Conservation (phyloP, 2,329 filamentous ascomycete species). For the Teratosphaeria gauchensis region DNA sequence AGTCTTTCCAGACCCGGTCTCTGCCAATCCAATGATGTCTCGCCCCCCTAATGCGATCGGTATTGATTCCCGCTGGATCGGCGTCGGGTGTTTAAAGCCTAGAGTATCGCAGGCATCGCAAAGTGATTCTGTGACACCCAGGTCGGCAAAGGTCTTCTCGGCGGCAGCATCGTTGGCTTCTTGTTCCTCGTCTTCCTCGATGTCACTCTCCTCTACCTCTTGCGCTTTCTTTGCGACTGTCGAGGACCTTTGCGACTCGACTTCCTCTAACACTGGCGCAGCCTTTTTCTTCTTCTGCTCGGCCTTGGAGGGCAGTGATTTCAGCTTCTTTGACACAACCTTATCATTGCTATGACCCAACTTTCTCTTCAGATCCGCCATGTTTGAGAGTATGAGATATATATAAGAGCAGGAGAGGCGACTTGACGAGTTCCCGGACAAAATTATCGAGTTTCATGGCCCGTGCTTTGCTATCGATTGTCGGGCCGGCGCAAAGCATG, state of each 20-base stretch:
- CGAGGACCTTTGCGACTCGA: not conserved
- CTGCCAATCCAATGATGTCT: slow-evolving; percentile 86
- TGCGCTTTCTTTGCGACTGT: slow-evolving; percentile 6
- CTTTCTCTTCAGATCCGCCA: not conserved
- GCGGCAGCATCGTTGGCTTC: slow-evolving; percentile 18
- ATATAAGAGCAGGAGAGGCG: not conserved
- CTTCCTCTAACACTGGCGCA: not conserved
- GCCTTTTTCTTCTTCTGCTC: not conserved
- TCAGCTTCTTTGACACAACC: not conserved
- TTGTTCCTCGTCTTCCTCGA: slow-evolving; percentile 25
- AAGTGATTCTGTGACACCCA: slow-evolving; percentile 74
- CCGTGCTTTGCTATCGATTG: not conserved
- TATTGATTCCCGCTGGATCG: slow-evolving; percentile 80
- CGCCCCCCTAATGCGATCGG: slow-evolving; percentile 68
- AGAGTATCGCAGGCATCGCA: slow-evolving; percentile 79
- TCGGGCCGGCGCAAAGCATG: not conserved
- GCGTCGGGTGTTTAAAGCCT: slow-evolving; percentile 76
- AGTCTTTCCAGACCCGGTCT: slow-evolving; percentile 94
- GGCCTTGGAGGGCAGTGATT: not conserved
- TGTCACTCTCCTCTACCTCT: slow-evolving; percentile 16
- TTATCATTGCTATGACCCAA: not conserved
- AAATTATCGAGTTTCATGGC: not conserved
- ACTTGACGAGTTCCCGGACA: not conserved
- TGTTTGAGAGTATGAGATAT: not conserved
- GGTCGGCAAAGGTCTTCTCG: slow-evolving; percentile 56